Evolutionary conservation across 495 filamentous ascomycete genomes (phyloP), one percentile per base, ranked within the genome.

Genomic region (Chaetomium fimeti): DNA sequence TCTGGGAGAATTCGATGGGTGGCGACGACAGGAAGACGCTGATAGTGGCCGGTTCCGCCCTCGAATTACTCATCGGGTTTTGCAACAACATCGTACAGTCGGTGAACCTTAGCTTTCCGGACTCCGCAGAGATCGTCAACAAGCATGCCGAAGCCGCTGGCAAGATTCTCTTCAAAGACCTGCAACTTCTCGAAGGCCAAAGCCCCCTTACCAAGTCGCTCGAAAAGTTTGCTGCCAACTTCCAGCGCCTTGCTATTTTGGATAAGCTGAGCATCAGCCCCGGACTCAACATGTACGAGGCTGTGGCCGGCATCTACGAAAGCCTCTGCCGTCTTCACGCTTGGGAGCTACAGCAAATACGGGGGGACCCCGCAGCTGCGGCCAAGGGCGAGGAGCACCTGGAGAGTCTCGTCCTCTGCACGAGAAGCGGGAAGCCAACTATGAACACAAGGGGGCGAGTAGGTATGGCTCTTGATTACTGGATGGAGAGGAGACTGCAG

Each of bases 221-320:
- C 25, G 83, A 86, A 24, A 77, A 78, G 5, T 98, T 98, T 72
- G 86, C 89, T 22, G 83, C 80, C 48, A 97, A 97, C 75, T 77
- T 98, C 52, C 88, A 91, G 69, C 84, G 88, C 66, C 78, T 98
- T 48, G 88, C 90, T 2, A 82, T 79, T 9, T 79, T 95, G 66
- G 94, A 98, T 72, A 88, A 85, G 67, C 81, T 97, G 64, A 93
- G 93, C 73, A 76, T 81, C 24, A 78, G 78, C 8, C 88, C 87
- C 38, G 85, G 85, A 24, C 80, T 97, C 12, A 94, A 93, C 67
- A 92, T 94, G 74, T 91, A 92, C 71, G 91, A 94, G 74, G 94
- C 92, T 7, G 81, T 97, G 18, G 89, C 89, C 36, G 92, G 92
- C 8, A 80, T 98, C 6, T 88, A 87, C 72, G 81, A 80, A 55